Conservation (phyloP, 177 flowering plant species). For the Vitis hybrid region DNA sequence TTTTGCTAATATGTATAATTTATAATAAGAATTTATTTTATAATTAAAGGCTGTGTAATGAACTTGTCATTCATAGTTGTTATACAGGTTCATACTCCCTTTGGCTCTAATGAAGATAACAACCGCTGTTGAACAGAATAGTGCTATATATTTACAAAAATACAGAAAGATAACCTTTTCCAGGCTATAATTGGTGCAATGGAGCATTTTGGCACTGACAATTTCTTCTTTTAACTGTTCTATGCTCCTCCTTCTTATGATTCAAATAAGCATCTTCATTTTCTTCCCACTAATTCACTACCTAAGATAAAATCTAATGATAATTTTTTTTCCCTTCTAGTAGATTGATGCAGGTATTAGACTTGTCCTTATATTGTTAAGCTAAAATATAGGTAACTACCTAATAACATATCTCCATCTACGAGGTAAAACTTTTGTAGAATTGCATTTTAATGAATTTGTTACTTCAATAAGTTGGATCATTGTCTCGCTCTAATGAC, state of each 20-base stretch:
- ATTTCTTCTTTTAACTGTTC: not conserved
- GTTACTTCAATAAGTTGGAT: no score
- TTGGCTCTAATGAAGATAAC: slow-evolving; percentile 8
- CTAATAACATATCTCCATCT: no score
- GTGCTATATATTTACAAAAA: slow-evolving; percentile 1
- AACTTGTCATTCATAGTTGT: slow-evolving; percentile 19
- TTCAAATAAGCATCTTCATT: no score
- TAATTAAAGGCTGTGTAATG: slow-evolving; percentile 14
- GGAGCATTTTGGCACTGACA: not conserved
- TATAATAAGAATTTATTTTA: slow-evolving; percentile 18
- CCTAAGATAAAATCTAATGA: no score
- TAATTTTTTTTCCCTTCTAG: no score
- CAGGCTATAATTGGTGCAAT: not conserved
- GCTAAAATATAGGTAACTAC: no score
- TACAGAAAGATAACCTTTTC: slow-evolving; percentile 2
- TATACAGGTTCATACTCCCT: slow-evolving; percentile 28
- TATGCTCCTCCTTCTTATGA: not conserved
- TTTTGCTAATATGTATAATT: slow-evolving; percentile 11
- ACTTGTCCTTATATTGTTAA: no score
- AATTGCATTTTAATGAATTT: no score
- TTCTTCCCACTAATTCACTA: no score
- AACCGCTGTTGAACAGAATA: slow-evolving; percentile 15
- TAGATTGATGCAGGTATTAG: no score
- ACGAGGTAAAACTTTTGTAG: no score
- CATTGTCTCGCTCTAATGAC: no score